These are phyloP conservation scores for Solanum chiquidenum DNA, from an alignment of 257 asterid species.

Conservation along the genomic window DNA sequence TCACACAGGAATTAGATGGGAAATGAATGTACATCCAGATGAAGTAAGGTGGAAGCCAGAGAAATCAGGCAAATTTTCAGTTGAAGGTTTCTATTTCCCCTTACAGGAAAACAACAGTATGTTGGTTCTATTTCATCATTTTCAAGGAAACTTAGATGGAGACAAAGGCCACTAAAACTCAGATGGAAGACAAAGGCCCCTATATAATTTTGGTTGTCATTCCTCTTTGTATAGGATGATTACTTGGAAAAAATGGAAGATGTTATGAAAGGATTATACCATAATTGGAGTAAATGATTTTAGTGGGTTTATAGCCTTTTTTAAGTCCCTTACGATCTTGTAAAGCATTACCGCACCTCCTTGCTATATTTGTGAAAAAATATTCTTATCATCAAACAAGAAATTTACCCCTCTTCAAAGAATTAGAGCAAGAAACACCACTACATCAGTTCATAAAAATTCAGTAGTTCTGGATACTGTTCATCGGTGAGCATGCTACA, in stretches of 20 bases:
- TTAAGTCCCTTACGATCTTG: neutral
- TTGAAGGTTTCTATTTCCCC: neutral
- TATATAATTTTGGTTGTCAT: neutral
- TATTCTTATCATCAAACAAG: neutral
- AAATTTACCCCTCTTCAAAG: neutral
- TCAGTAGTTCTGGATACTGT: neutral
- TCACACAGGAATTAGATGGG: neutral
- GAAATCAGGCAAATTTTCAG: neutral
- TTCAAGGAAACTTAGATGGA: neutral
- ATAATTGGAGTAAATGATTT: neutral
- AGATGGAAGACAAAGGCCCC: no score
- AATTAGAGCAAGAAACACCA: neutral
- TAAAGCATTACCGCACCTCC: neutral
- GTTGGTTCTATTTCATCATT: neutral
- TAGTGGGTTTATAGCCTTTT: neutral
- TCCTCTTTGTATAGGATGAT: neutral
- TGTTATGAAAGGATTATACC: neutral
- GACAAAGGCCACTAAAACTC: neutral
- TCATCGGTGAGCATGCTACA: neutral
- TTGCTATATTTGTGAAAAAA: neutral
- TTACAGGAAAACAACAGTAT: neutral
- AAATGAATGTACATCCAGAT: neutral
- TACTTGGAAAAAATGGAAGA: neutral
- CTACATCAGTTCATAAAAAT: neutral
- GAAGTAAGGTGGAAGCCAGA: neutral